phyloP scores from a whole-genome alignment of 257 asterid genomes.

The Solanum chiquidenum region DNA sequence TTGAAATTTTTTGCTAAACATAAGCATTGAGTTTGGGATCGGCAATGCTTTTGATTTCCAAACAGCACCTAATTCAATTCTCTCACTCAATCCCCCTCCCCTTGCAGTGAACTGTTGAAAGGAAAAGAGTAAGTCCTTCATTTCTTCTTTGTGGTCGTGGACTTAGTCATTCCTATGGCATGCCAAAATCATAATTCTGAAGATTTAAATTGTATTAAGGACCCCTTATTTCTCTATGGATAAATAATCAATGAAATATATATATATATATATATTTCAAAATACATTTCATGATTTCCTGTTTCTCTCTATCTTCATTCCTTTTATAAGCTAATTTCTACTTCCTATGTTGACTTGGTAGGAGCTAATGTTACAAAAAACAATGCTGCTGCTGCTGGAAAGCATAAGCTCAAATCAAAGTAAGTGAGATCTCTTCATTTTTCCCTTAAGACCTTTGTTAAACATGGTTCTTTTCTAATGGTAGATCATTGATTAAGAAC shows the following conservation, averaged over 20 bases:
- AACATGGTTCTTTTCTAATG: not conserved
- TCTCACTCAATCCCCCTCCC: not conserved
- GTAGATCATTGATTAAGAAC: not conserved
- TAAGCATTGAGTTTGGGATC: not conserved
- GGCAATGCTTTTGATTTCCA: not conserved
- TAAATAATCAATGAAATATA: not conserved
- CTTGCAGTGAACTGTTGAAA: not conserved
- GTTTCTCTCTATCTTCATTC: not conserved
- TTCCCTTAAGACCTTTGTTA: not conserved
- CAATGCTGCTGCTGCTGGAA: slow-evolving; percentile 5
- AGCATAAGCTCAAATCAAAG: slow-evolving; percentile 24
- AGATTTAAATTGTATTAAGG: not conserved
- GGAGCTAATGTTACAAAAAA: slow-evolving; percentile 23
- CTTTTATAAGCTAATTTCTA: slow-evolving; percentile 1
- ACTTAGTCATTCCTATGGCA: not conserved
- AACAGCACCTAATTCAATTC: not conserved
- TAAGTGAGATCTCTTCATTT: slow-evolving; percentile 22
- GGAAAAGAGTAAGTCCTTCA: not conserved
- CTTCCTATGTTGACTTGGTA: slow-evolving; percentile 13
- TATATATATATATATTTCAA: not conserved
- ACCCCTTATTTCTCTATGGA: not conserved
- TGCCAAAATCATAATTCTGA: not conserved
- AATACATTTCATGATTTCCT: not conserved
- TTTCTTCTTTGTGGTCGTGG: not conserved
- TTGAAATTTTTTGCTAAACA: not conserved